Conservation (phyloP, 1,139 yeast species). For the Candida tropicalis region DNA sequence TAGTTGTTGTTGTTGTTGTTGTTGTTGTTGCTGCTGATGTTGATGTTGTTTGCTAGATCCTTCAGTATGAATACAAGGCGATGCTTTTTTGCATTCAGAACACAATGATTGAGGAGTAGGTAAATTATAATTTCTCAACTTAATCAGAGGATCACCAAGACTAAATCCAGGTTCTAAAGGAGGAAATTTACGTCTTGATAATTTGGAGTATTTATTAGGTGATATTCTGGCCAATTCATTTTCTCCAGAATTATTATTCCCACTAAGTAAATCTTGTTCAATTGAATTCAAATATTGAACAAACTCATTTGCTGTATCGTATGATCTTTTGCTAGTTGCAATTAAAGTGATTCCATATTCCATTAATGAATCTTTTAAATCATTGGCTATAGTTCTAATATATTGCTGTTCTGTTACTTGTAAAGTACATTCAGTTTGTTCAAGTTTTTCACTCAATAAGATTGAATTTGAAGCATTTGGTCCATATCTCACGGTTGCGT, state of each 20-base stretch:
- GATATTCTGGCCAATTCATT: slow-evolving; percentile 14
- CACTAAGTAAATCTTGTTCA: slow-evolving; percentile 4
- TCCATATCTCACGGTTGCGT: slow-evolving; percentile 48
- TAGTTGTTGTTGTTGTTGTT: slow-evolving; percentile 1
- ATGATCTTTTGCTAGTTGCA: slow-evolving; percentile 30
- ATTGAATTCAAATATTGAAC: slow-evolving; percentile 13
- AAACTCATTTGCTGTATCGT: slow-evolving; percentile 36
- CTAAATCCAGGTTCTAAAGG: slow-evolving; percentile 2
- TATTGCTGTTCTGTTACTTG: slow-evolving; percentile 55
- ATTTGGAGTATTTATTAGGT: slow-evolving; percentile 15
- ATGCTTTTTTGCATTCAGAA: slow-evolving; percentile 14
- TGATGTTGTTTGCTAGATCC: slow-evolving; percentile 7
- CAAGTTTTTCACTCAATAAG: slow-evolving; percentile 49
- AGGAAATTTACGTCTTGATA: slow-evolving; percentile 6
- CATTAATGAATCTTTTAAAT: slow-evolving; percentile 45
- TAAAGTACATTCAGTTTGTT: slow-evolving; percentile 50
- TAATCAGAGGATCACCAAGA: slow-evolving; percentile 8
- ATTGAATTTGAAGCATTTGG: slow-evolving; percentile 40
- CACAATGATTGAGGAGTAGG: slow-evolving; percentile 17
- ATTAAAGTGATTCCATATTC: slow-evolving; percentile 45
- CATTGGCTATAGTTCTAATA: slow-evolving; percentile 45
- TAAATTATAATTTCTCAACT: slow-evolving; percentile 13
- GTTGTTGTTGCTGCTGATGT: slow-evolving; percentile 5
- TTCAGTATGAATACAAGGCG: slow-evolving; percentile 14
- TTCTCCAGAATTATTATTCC: slow-evolving; percentile 1